A percentile compares a stretch with the other conserved stretches of the same genome.
phyloP scores from a whole-genome alignment of 1,284 basidiomycete species.

The Trametes pubescens region DNA sequence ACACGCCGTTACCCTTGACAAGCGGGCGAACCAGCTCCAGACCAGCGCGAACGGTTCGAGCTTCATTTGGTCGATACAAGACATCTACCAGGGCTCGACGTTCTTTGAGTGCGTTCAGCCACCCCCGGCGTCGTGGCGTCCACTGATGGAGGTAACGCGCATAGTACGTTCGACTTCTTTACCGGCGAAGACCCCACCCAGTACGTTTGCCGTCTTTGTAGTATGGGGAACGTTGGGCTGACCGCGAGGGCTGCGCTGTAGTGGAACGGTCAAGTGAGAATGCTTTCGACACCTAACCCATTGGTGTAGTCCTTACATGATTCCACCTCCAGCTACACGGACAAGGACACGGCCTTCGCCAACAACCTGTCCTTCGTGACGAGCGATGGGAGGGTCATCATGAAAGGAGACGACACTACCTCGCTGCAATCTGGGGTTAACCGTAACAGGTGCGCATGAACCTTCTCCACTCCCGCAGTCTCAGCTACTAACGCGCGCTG shows the following conservation, averaged over 20 bases:
- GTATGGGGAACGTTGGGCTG: slow-evolving; percentile 14
- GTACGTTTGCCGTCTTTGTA: slow-evolving; percentile 46
- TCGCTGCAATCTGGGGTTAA: slow-evolving; percentile 57
- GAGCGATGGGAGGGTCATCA: slow-evolving; percentile 66
- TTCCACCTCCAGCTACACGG: slow-evolving; percentile 56
- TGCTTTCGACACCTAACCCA: no score
- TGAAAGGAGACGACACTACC: slow-evolving; percentile 76
- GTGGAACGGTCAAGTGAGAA: slow-evolving; percentile 68
- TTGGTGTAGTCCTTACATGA: background rate
- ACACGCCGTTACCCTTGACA: slow-evolving; percentile 29
- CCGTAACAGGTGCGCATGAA: slow-evolving; percentile 60
- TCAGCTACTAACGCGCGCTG: background rate
- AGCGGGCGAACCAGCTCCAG: slow-evolving; percentile 36
- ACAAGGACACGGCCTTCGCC: slow-evolving; percentile 55
- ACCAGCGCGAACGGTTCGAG: slow-evolving; percentile 38
- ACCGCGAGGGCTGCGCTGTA: slow-evolving; percentile 35
- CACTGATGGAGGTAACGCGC: slow-evolving; percentile 9
- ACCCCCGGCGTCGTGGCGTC: background rate
- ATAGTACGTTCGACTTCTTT: slow-evolving; percentile 67
- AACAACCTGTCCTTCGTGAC: slow-evolving; percentile 60
- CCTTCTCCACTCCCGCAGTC: background rate
- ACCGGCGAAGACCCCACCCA: slow-evolving; percentile 69
- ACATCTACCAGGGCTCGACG: slow-evolving; percentile 43
- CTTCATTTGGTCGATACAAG: slow-evolving; percentile 49
- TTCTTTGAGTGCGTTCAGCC: slow-evolving; percentile 47